These are phyloP conservation scores for Malus hybrid DNA, from an alignment of 331 rosid species.

Conservation along the genomic window DNA sequence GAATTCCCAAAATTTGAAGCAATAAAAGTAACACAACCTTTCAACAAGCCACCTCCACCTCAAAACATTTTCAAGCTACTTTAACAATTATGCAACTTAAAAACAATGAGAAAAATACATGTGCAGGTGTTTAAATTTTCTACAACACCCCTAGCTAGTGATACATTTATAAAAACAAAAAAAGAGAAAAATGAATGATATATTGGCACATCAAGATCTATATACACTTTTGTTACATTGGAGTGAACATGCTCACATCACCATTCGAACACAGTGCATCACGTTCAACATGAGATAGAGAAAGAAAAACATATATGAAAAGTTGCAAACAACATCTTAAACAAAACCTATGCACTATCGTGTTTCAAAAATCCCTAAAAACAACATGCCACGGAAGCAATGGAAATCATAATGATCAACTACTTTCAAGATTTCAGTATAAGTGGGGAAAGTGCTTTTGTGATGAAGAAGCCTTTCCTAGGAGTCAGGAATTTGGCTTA, in stretches of 20 bases:
- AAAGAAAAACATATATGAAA: not conserved
- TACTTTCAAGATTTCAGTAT: not conserved
- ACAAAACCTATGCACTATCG: not conserved
- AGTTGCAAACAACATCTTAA: not conserved
- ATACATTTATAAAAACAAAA: not conserved
- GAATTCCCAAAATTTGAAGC: not conserved
- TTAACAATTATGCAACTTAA: no score
- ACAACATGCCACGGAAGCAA: not conserved
- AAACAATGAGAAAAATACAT: not conserved
- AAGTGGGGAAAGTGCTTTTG: slow-evolving; percentile 14
- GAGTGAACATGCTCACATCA: not conserved
- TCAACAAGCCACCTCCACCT: not conserved
- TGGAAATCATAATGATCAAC: slow-evolving; percentile 11
- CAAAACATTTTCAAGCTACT: not conserved
- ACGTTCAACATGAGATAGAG: not conserved
- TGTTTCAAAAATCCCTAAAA: not conserved
- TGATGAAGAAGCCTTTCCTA: slow-evolving; percentile 13
- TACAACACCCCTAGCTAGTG: not conserved
- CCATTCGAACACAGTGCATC: not conserved
- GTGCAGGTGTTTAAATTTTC: not conserved
- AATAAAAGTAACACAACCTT: not conserved
- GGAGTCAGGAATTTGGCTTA: slow-evolving; percentile 3
- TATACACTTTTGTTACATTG: not conserved
- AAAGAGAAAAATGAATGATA: not conserved
- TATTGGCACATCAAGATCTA: not conserved